Base-by-base conservation (phyloP, 257 asterid genomes). In the Coffea eugenioides region DNA sequence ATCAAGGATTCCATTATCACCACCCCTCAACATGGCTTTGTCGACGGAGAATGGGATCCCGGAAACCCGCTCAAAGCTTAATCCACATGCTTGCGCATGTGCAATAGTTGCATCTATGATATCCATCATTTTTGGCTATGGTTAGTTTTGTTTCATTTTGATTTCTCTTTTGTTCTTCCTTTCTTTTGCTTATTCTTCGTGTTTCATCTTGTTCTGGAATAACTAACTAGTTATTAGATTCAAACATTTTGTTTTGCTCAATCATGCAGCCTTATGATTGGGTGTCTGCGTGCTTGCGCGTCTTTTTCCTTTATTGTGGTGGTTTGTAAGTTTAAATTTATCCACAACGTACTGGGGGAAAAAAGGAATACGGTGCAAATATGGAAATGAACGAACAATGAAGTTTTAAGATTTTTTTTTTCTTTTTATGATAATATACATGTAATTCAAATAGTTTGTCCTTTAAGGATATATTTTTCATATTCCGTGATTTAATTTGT, bases 71-170 rank as follows among this genome's bases (percentile, higher is more conserved):
- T 65, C 52, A 71, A 86, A 79, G 87, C 80, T 90, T 64, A 90
- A 92, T 85, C 83, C 80, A 61, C 88, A 92, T 84, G 92, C 97
- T 14, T 73, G 79, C 67, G 92, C 88, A 45, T 92, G 97, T 81
- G 86, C 96, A 2, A 15, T 87, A 0, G 94, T 92, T 73, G 97
- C 90, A 31, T 92, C 97, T 41, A 90, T 88, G 96, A 88, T 92
- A 25, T 87, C 96, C 20, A 90, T 90, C 80, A 90, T 92, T 51
- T 92, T 92, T 52, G 97, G 97, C 65, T 92, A 92, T 74, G 97
- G 97, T 90, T 3, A 78, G 83, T 72, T 71, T 23, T 71, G 62
- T n/a, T 62, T 62, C 16, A 25, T 8, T 62, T 62, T 25, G 10
- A n/a, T 25, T n/a, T 62, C 15, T 62, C 39, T 62, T 10, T 54